phyloP scores from a whole-genome alignment of 495 filamentous ascomycete genomes.

The Tetracladium setigerum region DNA sequence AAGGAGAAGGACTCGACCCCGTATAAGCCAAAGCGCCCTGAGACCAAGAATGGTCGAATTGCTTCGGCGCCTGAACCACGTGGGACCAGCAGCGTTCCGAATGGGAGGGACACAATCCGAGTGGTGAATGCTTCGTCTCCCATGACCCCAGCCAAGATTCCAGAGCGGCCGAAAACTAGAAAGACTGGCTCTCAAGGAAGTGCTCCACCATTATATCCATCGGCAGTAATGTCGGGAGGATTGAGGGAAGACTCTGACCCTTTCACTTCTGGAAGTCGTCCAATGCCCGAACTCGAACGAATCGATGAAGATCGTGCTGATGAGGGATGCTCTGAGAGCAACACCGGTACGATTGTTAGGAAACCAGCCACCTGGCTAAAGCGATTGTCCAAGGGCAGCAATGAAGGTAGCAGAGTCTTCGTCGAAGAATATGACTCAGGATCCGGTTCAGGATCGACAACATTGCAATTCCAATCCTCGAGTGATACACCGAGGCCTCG shows the following conservation, averaged over 20 bases:
- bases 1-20: constrained; percentile 20
- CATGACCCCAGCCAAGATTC: constrained; percentile 15
- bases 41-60: constrained; percentile 19
- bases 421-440: constrained; percentile 5
- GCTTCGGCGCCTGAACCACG: constrained; percentile 23
- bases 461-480: constrained; percentile 6
- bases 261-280: background rate
- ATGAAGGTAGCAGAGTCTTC: constrained; percentile 17
- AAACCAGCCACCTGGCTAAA: constrained; percentile 66
- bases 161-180: constrained; percentile 43
- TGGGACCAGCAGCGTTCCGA: constrained; percentile 26
- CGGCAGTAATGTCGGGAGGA: constrained; percentile 10
- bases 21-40: background rate
- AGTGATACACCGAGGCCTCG: constrained; percentile 9
- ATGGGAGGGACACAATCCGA: constrained; percentile 41
- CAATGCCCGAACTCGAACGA: constrained; percentile 13
- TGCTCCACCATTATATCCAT: background rate
- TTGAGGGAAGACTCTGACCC: background rate
- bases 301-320: constrained; percentile 23
- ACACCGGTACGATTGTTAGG: constrained; percentile 25
- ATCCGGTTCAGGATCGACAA: background rate
- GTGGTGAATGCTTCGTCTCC: constrained; percentile 32
- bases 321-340: constrained; percentile 8
- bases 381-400: constrained; percentile 39
- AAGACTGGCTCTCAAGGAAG: constrained; percentile 34